Percentiles rank a stretch among this genome's conserved stretches.
These are phyloP conservation scores for Solanum sparsipilum DNA, from an alignment of 257 asterid species.

Conservation along the genomic window DNA sequence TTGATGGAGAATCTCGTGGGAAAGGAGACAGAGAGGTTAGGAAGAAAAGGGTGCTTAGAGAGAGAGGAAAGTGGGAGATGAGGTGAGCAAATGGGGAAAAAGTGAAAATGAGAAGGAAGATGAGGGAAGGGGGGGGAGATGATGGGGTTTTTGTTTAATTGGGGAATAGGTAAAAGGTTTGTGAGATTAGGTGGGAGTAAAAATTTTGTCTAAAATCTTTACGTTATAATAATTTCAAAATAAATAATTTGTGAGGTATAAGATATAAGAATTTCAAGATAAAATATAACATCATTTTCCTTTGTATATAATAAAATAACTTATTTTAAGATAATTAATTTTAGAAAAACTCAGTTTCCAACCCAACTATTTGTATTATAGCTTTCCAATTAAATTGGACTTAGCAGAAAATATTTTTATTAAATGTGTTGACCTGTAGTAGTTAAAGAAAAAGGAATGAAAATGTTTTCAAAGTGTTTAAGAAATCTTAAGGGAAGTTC, in stretches of 20 bases:
- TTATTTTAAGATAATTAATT: no score
- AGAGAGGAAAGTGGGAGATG: neutral
- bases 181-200: neutral
- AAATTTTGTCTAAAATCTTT: neutral
- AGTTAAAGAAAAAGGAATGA: no score
- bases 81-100: constrained; percentile 1
- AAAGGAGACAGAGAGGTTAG: neutral
- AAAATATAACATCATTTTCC: no score
- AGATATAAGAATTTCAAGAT: no score
- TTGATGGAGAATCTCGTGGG: neutral
- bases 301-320: no score
- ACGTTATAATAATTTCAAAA: neutral
- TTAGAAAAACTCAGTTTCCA: no score
- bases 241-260: no score
- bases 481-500: neutral
- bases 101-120: neutral
- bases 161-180: neutral
- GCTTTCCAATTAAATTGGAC: neutral
- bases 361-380: no score
- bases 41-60: neutral
- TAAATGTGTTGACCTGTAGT: neutral
- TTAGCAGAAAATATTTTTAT: neutral
- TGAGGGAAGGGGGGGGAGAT: neutral
- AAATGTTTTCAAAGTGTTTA: neutral
- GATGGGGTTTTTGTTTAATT: neutral